phyloP scores from a whole-genome alignment of 2,329 filamentous ascomycete genomes.

The Massarina eburnea region DNA sequence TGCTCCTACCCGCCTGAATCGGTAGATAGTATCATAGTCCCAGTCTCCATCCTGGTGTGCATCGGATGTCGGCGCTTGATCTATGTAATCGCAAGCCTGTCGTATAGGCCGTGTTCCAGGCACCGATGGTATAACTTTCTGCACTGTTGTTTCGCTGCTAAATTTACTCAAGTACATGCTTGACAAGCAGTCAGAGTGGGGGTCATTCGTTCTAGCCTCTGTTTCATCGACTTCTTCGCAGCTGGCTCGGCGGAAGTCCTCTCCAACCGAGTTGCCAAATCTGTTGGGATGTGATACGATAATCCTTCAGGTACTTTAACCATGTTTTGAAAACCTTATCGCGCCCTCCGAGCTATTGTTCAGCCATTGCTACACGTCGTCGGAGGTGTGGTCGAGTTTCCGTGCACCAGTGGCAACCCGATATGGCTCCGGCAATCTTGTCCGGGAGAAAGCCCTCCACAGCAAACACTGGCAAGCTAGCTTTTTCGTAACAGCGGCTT shows the following conservation, averaged over 20 bases:
- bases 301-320: background rate
- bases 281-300: constrained; percentile 4
- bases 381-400: background rate
- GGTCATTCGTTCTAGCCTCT: constrained; percentile 1
- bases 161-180: constrained; percentile 1
- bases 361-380: constrained; percentile 4
- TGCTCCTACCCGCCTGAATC: background rate
- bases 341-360: constrained; percentile 3
- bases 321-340: constrained; percentile 2
- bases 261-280: constrained; percentile 4
- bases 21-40: background rate
- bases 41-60: constrained; percentile 2
- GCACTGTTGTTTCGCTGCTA: constrained; percentile 6
- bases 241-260: background rate
- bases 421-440: constrained; percentile 3
- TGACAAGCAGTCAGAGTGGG: constrained; percentile 1
- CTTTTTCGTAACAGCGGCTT: constrained; percentile 8
- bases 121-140: constrained; percentile 4
- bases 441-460: constrained; percentile 1
- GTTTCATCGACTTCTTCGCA: background rate
- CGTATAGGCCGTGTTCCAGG: background rate
- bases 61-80: constrained; percentile 3
- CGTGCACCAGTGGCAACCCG: constrained; percentile 6
- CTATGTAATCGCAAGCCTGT: constrained; percentile 1
- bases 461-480: constrained; percentile 3